Base-by-base conservation (phyloP, 1,139 yeast genomes). In the Suhomyces bribrorum region DNA sequence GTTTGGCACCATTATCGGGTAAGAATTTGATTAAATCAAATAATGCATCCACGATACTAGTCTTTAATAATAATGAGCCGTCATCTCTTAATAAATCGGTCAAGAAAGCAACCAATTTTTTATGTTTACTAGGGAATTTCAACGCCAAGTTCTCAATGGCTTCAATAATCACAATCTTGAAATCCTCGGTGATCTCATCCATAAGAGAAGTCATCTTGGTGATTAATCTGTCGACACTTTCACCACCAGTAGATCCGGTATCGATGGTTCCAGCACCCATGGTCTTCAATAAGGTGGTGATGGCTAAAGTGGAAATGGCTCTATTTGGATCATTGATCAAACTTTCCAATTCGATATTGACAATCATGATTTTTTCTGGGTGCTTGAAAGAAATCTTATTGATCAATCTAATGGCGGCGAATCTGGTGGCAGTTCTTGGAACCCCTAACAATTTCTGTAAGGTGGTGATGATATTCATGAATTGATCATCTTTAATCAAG, bases 261-360 rank as follows among this genome's bases (percentile, higher is more conserved):
- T 56, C 63, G 35, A 68, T 50, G 12, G 75, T 64, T 37, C 77
- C 75, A 45, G 89, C 85, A 44, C 92, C 92, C 63, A 97, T 96
- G 5, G 98, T 92, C 68, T 90, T 92, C 61, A 92, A 79, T 57
- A 92, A 74, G 3, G 97, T 92, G 31, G 98, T 92, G 59, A 92
- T 92, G 22, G 98, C 97, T 63, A 89, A 90, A n/a, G 98, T 92
- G n/a, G 97, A 92, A 52, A 92, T 82, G 28, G 96, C 84, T 64
- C 96, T 81, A 64, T 87, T 89, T 27, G 89, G 61, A 62, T 92
- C 97, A 59, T 85, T 84, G 53, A 94, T 88, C 59, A 92, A 76
- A 27, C 80, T 71, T 65, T 92, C 98, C 56, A 92, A 77, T 61
- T 89, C 97, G 39, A 76, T 69, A 57, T 87, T 90, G 28, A 71